These are phyloP conservation scores for Diutina neorugosa DNA, from an alignment of 1,139 yeast species.

Conservation along the genomic window DNA sequence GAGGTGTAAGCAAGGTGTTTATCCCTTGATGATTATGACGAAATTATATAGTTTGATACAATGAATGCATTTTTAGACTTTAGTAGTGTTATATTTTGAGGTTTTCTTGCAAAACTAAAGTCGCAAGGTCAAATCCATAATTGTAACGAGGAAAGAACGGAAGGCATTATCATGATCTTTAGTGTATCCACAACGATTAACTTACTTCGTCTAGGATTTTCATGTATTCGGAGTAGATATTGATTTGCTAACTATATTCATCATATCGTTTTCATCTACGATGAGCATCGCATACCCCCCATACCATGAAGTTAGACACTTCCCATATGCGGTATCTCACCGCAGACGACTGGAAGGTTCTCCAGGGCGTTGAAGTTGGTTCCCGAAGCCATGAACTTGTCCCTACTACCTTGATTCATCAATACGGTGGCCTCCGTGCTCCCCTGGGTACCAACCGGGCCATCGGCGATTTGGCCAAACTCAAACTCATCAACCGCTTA, in stretches of 20 bases:
- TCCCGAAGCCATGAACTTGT: constrained; percentile 90
- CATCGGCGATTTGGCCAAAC: constrained; percentile 77
- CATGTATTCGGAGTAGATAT: neutral
- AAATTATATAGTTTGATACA: neutral
- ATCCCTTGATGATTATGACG: constrained; percentile 24
- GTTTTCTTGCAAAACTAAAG: too few relatives aligned
- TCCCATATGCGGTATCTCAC: constrained; percentile 89
- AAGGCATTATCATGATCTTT: too few relatives aligned
- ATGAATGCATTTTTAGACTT: neutral
- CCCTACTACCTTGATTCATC: constrained; percentile 75
- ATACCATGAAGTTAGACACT: constrained; percentile 79
- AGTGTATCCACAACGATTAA: too few relatives aligned
- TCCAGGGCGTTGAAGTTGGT: constrained; percentile 84
- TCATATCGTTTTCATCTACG: neutral
- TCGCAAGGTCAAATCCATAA: too few relatives aligned
- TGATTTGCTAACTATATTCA: neutral
- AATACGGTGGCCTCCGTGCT: constrained; percentile 66
- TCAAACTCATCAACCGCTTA: constrained; percentile 62
- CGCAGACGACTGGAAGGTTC: constrained; percentile 79
- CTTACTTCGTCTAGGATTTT: too few relatives aligned
- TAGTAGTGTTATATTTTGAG: too few relatives aligned
- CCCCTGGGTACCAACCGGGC: constrained; percentile 68
- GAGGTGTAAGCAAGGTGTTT: constrained; percentile 37
- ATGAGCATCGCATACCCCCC: neutral
- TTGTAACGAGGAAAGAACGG: too few relatives aligned